Percentiles rank a stretch among this genome's conserved stretches.
These are phyloP conservation scores for Tripterygium wilfordii DNA, from an alignment of 177 flowering plant genomes.

Conservation along the genomic window DNA sequence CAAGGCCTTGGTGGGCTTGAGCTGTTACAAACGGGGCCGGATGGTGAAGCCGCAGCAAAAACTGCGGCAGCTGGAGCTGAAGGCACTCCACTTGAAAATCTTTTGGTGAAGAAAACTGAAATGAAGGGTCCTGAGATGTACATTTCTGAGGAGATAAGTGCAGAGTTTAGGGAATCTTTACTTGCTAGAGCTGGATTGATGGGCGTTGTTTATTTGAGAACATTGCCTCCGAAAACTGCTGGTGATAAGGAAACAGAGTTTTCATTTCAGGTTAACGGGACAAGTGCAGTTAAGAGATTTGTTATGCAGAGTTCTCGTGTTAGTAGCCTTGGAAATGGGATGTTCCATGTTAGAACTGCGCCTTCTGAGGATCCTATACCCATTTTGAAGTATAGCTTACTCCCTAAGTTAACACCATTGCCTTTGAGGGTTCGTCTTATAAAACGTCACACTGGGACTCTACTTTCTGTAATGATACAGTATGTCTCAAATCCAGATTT, in stretches of 20 bases:
- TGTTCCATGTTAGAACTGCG: conserved; percentile 82
- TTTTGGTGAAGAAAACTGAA: conserved; percentile 66
- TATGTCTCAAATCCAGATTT: conserved; percentile 82
- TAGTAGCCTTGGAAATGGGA: conserved; percentile 81
- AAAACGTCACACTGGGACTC: conserved; percentile 77
- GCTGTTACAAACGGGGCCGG: conserved; percentile 51
- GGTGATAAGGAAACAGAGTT: conserved; percentile 85
- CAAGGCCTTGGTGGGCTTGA: conserved; percentile 91
- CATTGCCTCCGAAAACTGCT: conserved; percentile 60
- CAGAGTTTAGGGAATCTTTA: conserved; percentile 85
- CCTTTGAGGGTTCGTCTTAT: conserved; percentile 88
- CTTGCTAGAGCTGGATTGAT: conserved; percentile 82
- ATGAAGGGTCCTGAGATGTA: conserved; percentile 95
- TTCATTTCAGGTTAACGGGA: conserved; percentile 76
- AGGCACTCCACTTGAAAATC: conserved; percentile 58
- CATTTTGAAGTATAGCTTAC: conserved; percentile 75
- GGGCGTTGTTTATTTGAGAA: conserved; percentile 73
- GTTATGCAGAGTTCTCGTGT: conserved; percentile 65
- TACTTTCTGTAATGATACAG: conserved; percentile 93
- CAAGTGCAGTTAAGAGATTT: conserved; percentile 67
- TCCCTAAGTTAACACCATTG: conserved; percentile 70
- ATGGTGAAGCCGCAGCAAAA: conserved; percentile 20
- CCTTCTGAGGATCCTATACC: conserved; percentile 72
- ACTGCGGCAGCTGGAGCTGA: conserved; percentile 31
- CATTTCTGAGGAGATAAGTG: conserved; percentile 68